Base-by-base conservation (phyloP, 805 yeast species). In the Metschnikowia gelsemii region DNA sequence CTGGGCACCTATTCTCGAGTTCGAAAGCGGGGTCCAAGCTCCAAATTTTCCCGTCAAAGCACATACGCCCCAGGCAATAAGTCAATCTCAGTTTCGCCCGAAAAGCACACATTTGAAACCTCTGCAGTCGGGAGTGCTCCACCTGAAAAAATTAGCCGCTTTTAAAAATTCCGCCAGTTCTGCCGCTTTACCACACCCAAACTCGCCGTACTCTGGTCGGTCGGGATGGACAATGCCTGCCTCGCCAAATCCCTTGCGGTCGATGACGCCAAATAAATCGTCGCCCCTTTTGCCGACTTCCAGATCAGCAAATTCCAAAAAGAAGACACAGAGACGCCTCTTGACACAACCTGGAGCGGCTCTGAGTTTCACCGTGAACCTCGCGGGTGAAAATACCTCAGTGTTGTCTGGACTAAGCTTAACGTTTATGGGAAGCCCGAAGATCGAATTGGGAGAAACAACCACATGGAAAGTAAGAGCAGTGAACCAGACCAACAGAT, bases 401-500 rank as follows among this genome's bases (percentile, higher is more conserved):
- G 45, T 63, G 4, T 52, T 70, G 14, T 80, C 58, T 41, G 78
- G 55, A 21, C 66, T 64, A 14, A 36, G 62, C 2, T 40, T 52
- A 31, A 39, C 38, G n/a, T 51, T 85, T 43, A 66, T 74, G 4
- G 93, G 95, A 0, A 76, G 78, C 8, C 75, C 83, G 5, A 68
- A 72, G 29, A 79, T 83, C 4, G 66, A 70, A 49, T 60, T 82
- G 8, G 91, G 93, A 2, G 73, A 77, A 29, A 66, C 70, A 2
- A 78, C 77, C 56, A 73, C 68, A 40, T 81, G 90, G 85, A 72
- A 72, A 35, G 68, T 86, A 11, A 84, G 80, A 51, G 79, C 84
- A 1, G 73, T 83, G 38, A 86, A 86, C 63, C 72, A 72, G 45
- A 74, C 85, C 1, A 50, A 61, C n/a, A 70, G 70, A 18, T 56